Percentiles rank a stretch among this genome's conserved stretches.
phyloP scores from a whole-genome alignment of 768 basidiomycete species.

The Dictyophora rubrovolvata region DNA sequence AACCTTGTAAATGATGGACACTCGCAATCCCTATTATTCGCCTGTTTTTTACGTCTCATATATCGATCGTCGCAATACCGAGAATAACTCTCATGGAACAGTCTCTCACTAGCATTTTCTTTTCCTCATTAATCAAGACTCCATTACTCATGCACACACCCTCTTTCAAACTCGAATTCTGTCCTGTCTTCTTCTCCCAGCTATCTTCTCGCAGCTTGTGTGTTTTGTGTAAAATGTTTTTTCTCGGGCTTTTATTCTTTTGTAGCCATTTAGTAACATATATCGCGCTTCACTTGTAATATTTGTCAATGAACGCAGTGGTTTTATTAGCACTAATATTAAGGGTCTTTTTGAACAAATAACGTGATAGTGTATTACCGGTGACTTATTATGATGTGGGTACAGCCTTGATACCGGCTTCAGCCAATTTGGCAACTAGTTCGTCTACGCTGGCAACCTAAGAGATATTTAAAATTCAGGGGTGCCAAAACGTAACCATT shows the following conservation, averaged over 20 bases:
- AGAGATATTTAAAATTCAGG: neutral
- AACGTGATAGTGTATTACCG: neutral
- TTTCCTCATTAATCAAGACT: no score
- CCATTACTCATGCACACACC: no score
- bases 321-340: no score
- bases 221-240: neutral
- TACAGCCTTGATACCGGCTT: conserved; percentile 44
- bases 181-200: neutral
- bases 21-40: neutral
- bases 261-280: conserved; percentile 2
- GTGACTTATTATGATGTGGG: neutral
- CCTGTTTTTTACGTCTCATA: no score
- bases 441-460: conserved; percentile 82
- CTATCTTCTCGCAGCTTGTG: neutral
- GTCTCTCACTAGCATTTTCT: no score
- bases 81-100: no score
- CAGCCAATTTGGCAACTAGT: conserved; percentile 79
- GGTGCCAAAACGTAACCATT: conserved; percentile 8
- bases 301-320: neutral
- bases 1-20: neutral
- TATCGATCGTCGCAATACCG: no score
- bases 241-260: neutral
- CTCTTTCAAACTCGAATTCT: no score
- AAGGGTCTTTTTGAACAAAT: no score
- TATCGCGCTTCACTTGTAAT: neutral